A percentile compares a stretch with the other conserved stretches of the same genome.
Conservation (phyloP, 805 yeast species). For the Sugiyamaella lignohabitans region DNA sequence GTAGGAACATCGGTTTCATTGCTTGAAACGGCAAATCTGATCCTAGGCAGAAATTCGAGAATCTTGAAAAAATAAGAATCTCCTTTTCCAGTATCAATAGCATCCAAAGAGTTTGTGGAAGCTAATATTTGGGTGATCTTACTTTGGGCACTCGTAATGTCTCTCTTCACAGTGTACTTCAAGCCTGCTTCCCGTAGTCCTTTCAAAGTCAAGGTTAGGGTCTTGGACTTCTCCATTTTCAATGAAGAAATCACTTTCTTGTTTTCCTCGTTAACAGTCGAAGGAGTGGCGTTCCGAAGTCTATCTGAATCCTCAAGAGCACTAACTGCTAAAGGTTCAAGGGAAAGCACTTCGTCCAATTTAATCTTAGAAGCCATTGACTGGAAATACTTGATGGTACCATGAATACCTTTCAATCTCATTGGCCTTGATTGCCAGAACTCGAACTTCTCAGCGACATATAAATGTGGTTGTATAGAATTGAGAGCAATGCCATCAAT, state of each 20-base stretch:
- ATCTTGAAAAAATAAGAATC: constrained; percentile 59
- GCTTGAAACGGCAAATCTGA: constrained; percentile 56
- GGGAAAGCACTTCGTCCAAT: constrained; percentile 39
- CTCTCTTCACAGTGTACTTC: constrained; percentile 56
- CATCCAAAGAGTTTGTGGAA: constrained; percentile 40
- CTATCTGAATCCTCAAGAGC: constrained; percentile 52
- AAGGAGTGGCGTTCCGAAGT: constrained; percentile 74
- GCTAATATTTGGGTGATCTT: constrained; percentile 60
- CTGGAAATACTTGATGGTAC: constrained; percentile 52
- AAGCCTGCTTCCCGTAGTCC: constrained; percentile 75
- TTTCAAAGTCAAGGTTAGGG: constrained; percentile 69
- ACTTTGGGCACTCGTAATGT: constrained; percentile 55
- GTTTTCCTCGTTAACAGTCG: constrained; percentile 58
- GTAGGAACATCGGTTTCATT: constrained; percentile 71
- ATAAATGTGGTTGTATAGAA: not conserved
- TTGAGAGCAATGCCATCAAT: not conserved
- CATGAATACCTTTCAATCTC: constrained; percentile 45
- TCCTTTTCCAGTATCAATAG: constrained; percentile 26
- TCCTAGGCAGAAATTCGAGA: constrained; percentile 72
- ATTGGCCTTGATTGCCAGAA: constrained; percentile 53
- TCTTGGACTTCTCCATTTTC: constrained; percentile 72
- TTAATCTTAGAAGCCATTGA: constrained; percentile 36
- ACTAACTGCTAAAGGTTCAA: constrained; percentile 50
- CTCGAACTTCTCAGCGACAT: constrained; percentile 12
- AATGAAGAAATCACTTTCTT: constrained; percentile 65